Percentiles rank a stretch among this genome's conserved stretches.
phyloP scores from a whole-genome alignment of 345 rosid species.

The Cardamine occulta region DNA sequence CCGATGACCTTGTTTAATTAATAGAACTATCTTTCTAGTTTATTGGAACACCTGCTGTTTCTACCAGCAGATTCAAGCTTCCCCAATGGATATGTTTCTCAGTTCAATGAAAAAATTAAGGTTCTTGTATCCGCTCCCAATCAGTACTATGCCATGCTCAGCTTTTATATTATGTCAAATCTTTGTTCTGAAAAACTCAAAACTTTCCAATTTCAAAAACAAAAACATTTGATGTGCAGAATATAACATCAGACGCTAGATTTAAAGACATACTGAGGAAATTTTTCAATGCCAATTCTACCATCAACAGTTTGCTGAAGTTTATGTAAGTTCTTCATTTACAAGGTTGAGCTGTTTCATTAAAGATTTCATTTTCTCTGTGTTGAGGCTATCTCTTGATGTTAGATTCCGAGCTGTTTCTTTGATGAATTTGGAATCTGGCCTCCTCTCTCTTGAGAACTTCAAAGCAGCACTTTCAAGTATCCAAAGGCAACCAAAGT shows the following conservation, averaged over 20 bases:
- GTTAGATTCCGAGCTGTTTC: conserved; percentile 78
- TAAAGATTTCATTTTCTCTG: conserved; percentile 23
- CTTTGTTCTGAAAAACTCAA: conserved; percentile 23
- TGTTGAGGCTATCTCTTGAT: conserved; percentile 37
- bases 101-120: conserved; percentile 73
- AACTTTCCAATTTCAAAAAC: background rate
- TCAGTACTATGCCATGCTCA: conserved; percentile 11
- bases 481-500: conserved; percentile 74
- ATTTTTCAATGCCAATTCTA: conserved; percentile 54
- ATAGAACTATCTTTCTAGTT: conserved; percentile 52
- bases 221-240: conserved; percentile 44
- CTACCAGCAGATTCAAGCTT: conserved; percentile 74
- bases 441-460: conserved; percentile 74
- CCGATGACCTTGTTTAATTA: conserved; percentile 14
- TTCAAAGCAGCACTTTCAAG: conserved; percentile 72
- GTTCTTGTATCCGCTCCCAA: conserved; percentile 54
- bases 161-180: conserved; percentile 9
- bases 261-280: conserved; percentile 63
- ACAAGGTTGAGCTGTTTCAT: conserved; percentile 28
- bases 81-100: conserved; percentile 61
- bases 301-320: conserved; percentile 63
- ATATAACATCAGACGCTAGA: conserved; percentile 62
- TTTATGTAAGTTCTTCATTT: conserved; percentile 65
- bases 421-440: conserved; percentile 61
- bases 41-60: conserved; percentile 71